Conservation (phyloP, 73 alveolate species). For the Symbiodinium pilosum region DNA sequence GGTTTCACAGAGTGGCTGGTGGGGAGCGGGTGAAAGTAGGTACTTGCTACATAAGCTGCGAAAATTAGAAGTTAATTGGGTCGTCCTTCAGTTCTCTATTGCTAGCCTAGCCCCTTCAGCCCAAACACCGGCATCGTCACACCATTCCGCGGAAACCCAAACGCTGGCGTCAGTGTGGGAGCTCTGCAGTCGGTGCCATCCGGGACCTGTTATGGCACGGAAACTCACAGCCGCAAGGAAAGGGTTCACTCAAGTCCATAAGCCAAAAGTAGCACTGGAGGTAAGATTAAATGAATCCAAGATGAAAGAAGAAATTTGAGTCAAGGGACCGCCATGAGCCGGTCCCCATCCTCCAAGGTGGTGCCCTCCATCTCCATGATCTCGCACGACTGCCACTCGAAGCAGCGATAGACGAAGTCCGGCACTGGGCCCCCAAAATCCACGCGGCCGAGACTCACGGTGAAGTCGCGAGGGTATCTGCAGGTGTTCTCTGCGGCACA, state of each 20-base stretch:
- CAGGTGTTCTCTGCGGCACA: slow-evolving; percentile 86
- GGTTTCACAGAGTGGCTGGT: too few species aligned
- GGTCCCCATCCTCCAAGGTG: slow-evolving; percentile 48
- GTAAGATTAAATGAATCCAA: too few species aligned
- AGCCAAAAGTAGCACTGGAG: too few species aligned
- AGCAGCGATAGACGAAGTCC: slow-evolving; percentile 80
- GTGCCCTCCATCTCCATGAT: slow-evolving; percentile 19
- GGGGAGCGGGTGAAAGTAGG: too few species aligned
- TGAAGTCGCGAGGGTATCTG: slow-evolving; percentile 54
- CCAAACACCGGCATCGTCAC: slow-evolving; percentile 32
- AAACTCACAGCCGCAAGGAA: not conserved
- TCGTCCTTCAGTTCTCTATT: too few species aligned
- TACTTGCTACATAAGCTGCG: too few species aligned
- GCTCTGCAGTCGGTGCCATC: slow-evolving; percentile 68
- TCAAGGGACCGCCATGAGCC: slow-evolving; percentile 16
- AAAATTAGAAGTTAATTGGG: too few species aligned
- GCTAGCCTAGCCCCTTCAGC: too few species aligned
- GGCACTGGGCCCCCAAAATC: slow-evolving; percentile 90
- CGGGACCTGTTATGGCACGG: not conserved
- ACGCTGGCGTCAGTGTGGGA: not conserved
- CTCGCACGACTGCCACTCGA: slow-evolving; percentile 89
- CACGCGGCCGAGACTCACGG: slow-evolving; percentile 54
- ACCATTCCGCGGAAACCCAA: slow-evolving; percentile 2
- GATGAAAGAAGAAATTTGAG: not conserved
- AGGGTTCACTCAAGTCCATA: not conserved